Base-by-base conservation (phyloP, 1,284 basidiomycete species). In the Fomitopsis betulina region DNA sequence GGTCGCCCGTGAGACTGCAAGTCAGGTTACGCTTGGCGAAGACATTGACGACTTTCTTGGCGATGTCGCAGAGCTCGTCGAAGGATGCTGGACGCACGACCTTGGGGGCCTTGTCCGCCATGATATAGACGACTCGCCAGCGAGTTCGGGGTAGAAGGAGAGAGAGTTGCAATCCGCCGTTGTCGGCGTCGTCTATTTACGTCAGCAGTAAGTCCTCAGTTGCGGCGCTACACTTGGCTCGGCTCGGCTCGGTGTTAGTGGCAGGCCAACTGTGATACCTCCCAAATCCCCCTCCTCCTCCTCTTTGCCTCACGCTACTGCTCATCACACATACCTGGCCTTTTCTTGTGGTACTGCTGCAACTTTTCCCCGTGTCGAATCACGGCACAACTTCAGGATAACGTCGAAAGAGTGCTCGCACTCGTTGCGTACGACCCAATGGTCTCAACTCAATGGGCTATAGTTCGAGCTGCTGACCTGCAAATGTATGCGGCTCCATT, bases 1-100 rank as follows among this genome's bases (percentile, higher is more conserved):
- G 54, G 45, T 66, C 63, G 4, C 68, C 68, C 35, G 63, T 53
- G 33, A 70, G 58, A 53, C 66, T 68, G 52, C 61, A 64, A 3
- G 35, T 19, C 9, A 65, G 43, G 1, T 58, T 59, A 4, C 50
- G 32, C 10, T 37, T 15, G 13, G 53, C 39, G 25, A 66, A 62
- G 6, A 66, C 61, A 10, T 42, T 33, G 13, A 60, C 45, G n/a
- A 57, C 59, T 19, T 35, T 50, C 10, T 47, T 53, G 2, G 63
- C 63, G 21, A 64, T 42, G 17, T 49, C 54, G 33, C 58, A 55
- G 6, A 65, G 53, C 37, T 63, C 58, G 50, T 53, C 42, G 40
- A 43, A 25, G 15, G 45, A 53, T 5, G 49, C 49, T 33, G 55
- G 40, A 5, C 49, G 55, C 12, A 25, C 27, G 5, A 19, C 30